Evolutionary conservation across 306 rosid species (phyloP).

Genomic region (Luffa acutangula): DNA sequence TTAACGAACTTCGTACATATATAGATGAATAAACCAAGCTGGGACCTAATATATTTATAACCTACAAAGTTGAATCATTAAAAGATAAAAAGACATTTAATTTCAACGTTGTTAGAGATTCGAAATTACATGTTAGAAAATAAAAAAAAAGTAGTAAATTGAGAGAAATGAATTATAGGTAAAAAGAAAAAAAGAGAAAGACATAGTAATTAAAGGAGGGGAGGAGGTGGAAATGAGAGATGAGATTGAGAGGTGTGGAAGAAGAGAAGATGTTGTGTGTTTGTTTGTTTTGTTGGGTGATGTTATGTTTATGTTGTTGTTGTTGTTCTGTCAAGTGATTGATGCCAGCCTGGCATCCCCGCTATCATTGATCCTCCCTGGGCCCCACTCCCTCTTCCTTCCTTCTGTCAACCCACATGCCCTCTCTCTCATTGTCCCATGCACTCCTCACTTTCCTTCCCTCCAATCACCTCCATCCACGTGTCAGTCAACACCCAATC

Average conservation of each 20-base stretch:
- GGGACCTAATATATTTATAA: too few relatives aligned
- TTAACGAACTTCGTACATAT: too few relatives aligned
- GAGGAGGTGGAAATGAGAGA: neutral
- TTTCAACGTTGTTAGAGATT: too few relatives aligned
- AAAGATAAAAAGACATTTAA: too few relatives aligned
- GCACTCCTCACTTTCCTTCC: conserved; percentile 27
- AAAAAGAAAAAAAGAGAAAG: neutral
- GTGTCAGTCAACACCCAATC: neutral
- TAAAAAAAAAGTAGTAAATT: too few relatives aligned
- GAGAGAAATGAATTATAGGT: neutral
- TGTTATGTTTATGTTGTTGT: neutral
- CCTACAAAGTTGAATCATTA: too few relatives aligned
- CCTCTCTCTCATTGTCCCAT: conserved; percentile 46
- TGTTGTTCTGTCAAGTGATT: conserved; percentile 40
- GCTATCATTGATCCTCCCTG: conserved; percentile 36
- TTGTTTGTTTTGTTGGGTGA: neutral
- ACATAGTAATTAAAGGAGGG: neutral
- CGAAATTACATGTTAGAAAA: too few relatives aligned
- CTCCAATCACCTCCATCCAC: neutral
- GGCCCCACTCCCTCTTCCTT: conserved; percentile 34
- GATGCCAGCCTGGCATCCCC: conserved; percentile 77
- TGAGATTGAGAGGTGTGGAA: neutral
- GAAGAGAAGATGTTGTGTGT: neutral
- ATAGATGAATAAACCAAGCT: too few relatives aligned
- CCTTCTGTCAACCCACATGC: conserved; percentile 68